Base-by-base conservation (phyloP, 2,329 filamentous ascomycete species). In the Arthrobotrys entomopaga region DNA sequence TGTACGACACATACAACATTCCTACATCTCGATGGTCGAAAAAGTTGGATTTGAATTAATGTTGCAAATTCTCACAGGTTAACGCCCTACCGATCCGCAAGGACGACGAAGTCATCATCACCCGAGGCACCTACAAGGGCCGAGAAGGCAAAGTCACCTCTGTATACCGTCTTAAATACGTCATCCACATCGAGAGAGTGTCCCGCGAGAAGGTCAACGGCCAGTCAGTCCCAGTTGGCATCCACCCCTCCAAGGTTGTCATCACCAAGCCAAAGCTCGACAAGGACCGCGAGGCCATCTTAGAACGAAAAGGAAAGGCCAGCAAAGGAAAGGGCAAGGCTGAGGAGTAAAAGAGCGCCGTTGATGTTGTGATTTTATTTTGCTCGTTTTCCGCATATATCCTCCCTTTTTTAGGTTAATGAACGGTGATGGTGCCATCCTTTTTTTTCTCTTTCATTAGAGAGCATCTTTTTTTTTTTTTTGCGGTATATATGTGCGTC, bases 251-350 rank as follows among this genome's bases (percentile, higher is more conserved):
- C 86, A 98, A 98, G 86, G 92, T 97, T 80, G 90, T 97, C 86
- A 91, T 99, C 87, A 97, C 90, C 86, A 97, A 97, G 89, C 89
- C 98, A 84, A 97, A 98, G 91, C 88, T 97, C 82, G 91, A 95
- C 88, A 94, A 95, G 90, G 91, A 96, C 86, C 90, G 92, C 80
- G 91, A 95, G 88, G 86, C 85, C 83, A 95, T 95, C 82, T 87
- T 96, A 80, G 91, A 92, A 86, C 89, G 92, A 85, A 92, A 91
- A 86, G 89, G 90, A 85, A 84, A 86, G 79, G 92, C 91, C 82
- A 90, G 91, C 78, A 91, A 94, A 86, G 86, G 88, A 82, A 86
- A 86, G 83, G 85, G 85, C 83, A 93, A 93, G 86, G 84, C 90
- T 85, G 84, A 86, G 83, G 86, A 87, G 81, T 75, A 67, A 78